Evolutionary conservation across 75 land plant species (phyloP).

Genomic region (Picea sitchensis): DNA sequence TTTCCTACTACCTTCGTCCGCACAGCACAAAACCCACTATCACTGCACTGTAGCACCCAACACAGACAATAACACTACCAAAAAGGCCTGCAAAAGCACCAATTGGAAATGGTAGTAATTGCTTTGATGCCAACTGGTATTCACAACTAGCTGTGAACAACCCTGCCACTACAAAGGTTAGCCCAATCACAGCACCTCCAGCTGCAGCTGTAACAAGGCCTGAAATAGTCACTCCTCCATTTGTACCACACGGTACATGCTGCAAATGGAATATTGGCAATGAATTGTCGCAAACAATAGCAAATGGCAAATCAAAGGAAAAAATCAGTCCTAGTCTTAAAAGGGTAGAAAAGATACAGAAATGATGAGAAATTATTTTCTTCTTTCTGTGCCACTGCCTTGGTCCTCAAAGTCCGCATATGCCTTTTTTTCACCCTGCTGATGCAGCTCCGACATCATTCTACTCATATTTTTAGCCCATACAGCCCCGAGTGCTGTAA

Average conservation of each 20-base stretch:
- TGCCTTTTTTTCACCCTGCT: too few species aligned
- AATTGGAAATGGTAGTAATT: conserved; percentile 65
- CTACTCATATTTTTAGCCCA: too few species aligned
- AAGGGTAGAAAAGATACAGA: neutral
- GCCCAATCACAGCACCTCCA: conserved; percentile 82
- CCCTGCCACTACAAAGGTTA: conserved; percentile 64
- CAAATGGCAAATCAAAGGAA: neutral
- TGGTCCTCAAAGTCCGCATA: too few species aligned
- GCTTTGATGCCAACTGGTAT: conserved; percentile 33
- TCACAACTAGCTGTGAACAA: conserved; percentile 49
- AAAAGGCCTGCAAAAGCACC: conserved; percentile 59
- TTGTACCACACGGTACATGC: conserved; percentile 83
- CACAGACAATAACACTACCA: conserved; percentile 83
- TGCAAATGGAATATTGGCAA: conserved; percentile 12
- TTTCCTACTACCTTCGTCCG: conserved; percentile 94
- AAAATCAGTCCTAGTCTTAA: neutral
- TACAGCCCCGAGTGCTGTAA: too few species aligned
- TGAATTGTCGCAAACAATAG: neutral
- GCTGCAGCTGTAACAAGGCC: conserved; percentile 76
- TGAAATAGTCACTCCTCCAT: conserved; percentile 75
- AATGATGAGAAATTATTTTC: too few species aligned
- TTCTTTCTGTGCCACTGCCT: too few species aligned
- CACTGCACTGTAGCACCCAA: conserved; percentile 88
- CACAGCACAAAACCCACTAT: conserved; percentile 73
- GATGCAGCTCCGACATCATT: too few species aligned